Evolutionary conservation across 257 asterid genomes (phyloP), one percentile per base, ranked within the genome.

Genomic region (Lycium barbarum): DNA sequence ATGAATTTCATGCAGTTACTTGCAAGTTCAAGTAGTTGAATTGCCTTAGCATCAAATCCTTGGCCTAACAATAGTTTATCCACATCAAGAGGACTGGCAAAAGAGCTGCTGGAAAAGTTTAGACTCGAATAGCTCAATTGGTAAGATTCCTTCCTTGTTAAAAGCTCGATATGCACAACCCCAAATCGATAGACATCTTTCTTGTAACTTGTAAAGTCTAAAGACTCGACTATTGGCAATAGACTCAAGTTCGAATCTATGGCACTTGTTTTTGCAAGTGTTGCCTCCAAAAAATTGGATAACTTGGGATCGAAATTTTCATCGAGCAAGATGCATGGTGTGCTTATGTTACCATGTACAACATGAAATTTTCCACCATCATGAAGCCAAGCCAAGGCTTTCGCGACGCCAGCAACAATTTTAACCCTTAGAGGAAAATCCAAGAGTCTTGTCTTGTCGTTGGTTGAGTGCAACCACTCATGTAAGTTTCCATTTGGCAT

Each of bases 251-350:
- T 65, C 15, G 45, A 66, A 66, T 6, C 73, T 33, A 6, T 66
- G 78, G 38, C 78, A 38, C 38, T 70, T 15, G 53, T 1, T 70
- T 70, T 3, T 70, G 14, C 53, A 7, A 38, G 33, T 15, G 78
- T 70, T 9, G 53, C 78, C 78, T 70, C 78, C 78, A 26, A 70
- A 70, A 66, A 70, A 17, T 70, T 70, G 78, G 78, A 70, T 38
- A 70, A 15, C 78, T 70, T 70, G 1, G 78, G 78, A 70, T 70
- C 15, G 0, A 70, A 38, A 70, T 68, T 68, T 68, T 36, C 53
- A 68, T 68, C 53, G 6, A 68, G 78, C 26, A 68, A 68, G 78
- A 68, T 15, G 13, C 45, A 66, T 12, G 33, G 73, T 12, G 73
- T 33, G 45, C 73, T 66, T 2, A 66, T 33, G 73, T 66, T 66